Evolutionary conservation across 2,329 filamentous ascomycete species (phyloP), one percentile per base, ranked within the genome.

Genomic region (Neofusicoccum umdonicola): DNA sequence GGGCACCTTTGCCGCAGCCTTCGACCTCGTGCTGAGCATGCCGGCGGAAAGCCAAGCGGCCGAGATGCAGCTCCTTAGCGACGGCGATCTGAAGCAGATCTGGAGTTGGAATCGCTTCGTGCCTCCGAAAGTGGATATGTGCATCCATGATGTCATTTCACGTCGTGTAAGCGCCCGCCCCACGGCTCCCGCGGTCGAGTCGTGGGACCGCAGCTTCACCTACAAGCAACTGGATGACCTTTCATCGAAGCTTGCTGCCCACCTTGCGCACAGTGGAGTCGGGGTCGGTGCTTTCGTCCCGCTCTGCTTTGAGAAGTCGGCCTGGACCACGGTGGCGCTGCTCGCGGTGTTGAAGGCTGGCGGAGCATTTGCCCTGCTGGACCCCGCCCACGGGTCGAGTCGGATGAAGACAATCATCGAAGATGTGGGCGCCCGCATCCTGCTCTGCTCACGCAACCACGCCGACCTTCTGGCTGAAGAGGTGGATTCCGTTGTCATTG

Each of bases 401-500:
- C 84, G 88, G 19, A 41, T 41, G 17, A n/a, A 56, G 35, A 41
- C 17, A 15, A 56, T 56, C 17, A 41, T 56, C 37, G 35, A 56
- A 11, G 35, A 42, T 2, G 51, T 42, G 35, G 71, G 31, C 73
- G 73, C 5, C 74, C 75, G 34, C 71, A 72, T 19, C 72, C 74
- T 34, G 68, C 75, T 8, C 66, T 74, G 4, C 70, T 74, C 57
- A 71, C 75, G 65, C 67, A 69, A 2, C 72, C 3, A 79, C 88
- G 6, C 80, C 83, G 56, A 81, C 80, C 63, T 75, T 79, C 1
- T 74, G 77, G 0, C 80, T 80, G 62, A 80, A 77, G 0, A 82
- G 80, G 82, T 68, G 77, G 69, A 78, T 17, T 78, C 75, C 35
- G 71, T 82, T n/a, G 74, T 80, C 64, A 81, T 83, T 64, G 78